Evolutionary conservation across 2,329 filamentous ascomycete genomes (phyloP).

Genomic region (Xylariales sp.): DNA sequence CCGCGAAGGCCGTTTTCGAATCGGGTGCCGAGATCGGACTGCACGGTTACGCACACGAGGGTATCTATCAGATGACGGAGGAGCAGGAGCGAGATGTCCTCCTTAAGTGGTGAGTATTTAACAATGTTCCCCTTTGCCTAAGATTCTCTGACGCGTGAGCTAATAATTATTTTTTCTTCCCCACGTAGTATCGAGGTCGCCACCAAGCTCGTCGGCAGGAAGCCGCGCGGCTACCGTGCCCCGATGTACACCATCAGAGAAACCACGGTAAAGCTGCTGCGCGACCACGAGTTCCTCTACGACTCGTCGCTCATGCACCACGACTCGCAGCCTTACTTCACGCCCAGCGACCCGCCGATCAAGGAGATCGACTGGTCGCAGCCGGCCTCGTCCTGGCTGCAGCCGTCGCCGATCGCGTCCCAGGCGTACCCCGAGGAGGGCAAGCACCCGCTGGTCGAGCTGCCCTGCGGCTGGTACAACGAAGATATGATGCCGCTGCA

Average conservation of each 20-base stretch:
- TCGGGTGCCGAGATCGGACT: conserved; percentile 1
- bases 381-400: neutral
- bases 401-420: neutral
- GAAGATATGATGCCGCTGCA: conserved; percentile 1
- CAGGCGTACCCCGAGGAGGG: neutral
- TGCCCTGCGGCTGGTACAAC: neutral
- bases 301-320: neutral
- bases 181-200: conserved; percentile 2
- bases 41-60: neutral
- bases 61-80: neutral
- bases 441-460: neutral
- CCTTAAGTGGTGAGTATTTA: no score
- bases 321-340: conserved; percentile 2
- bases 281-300: conserved; percentile 1
- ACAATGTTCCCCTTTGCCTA: no score
- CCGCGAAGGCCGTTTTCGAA: neutral
- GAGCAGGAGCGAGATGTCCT: conserved; percentile 1
- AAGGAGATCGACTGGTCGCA: neutral
- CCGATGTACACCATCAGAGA: conserved; percentile 1
- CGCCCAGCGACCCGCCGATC: neutral
- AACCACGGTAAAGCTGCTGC: conserved; percentile 1
- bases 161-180: no score
- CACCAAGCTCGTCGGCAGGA: neutral
- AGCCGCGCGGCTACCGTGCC: neutral
- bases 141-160: no score